Evolutionary conservation across 805 yeast genomes (phyloP), one percentile per base, ranked within the genome.

Genomic region (Teunomyces pallodes): DNA sequence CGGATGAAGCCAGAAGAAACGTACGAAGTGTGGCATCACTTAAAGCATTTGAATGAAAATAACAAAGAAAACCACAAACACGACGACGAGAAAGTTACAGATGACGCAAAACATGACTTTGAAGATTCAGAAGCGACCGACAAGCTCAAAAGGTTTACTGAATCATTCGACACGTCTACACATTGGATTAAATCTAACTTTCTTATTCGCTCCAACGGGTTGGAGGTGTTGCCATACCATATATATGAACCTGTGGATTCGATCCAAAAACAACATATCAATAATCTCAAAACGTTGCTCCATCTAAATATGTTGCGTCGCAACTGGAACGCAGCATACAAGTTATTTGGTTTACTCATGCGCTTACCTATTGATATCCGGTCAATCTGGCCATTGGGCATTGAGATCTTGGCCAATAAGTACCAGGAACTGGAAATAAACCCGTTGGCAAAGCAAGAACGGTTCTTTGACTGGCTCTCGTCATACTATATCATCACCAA

Each of bases 321-420:
- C 28, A 74, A 82, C 7, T 86, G 90, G 90, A 55, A 60, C 5
- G 40, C 69, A 12, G 86, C 87, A 0, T 82, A 80, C 55, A 72
- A 72, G 46, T 64, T 81, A 6, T 81, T 82, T 53, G 61, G 80
- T 8, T 46, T 80, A 1, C 59, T 86, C 17, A 59, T 82, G 2
- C 61, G 85, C 45, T 54, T 78, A 0, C 77, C 77, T 1, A 71
- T 80, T 9, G 88, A 86, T 58, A 59, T 84, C 5, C 67, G 82
- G 46, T 64, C 76, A 3, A 58, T 84, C 9, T 86, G 91, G 91
- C 79, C 86, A 0, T 32, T 84, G 0, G 90, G 87, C 0, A 61
- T 81, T 4, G 84, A 81, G 50, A 79, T 85, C 4, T 57, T 85
- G n/a, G 44, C 48, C 43, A 54, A 52, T 43, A 49, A 50, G 17